phyloP scores from a whole-genome alignment of 176 grass and related monocot species.

The Alopecurus myosuroides region DNA sequence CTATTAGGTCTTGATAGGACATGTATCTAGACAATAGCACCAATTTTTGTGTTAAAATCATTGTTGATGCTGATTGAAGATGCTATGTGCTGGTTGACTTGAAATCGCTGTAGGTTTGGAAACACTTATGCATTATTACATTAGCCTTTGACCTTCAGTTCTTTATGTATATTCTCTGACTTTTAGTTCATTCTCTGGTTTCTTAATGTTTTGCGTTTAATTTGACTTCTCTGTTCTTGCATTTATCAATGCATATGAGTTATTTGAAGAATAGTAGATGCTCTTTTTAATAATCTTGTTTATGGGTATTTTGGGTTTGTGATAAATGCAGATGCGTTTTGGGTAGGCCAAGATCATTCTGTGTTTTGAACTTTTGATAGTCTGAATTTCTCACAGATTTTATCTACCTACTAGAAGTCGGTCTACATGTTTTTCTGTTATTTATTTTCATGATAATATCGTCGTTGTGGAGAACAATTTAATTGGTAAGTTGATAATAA shows the following conservation, averaged over 20 bases:
- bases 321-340: background rate
- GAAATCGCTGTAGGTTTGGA: conserved; percentile 2
- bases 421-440: background rate
- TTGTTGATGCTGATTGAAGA: conserved; percentile 24
- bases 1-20: conserved; percentile 20
- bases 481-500: background rate
- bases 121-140: conserved; percentile 12
- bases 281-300: conserved; percentile 1
- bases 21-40: conserved; percentile 6
- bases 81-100: conserved; percentile 15
- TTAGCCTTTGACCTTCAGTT: conserved; percentile 23
- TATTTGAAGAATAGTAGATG: background rate
- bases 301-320: background rate
- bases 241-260: background rate
- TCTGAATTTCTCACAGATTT: background rate
- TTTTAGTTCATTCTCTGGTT: conserved; percentile 22
- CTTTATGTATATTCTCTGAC: conserved; percentile 28
- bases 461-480: background rate
- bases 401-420: background rate
- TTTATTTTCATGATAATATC: conserved; percentile 4
- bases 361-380: background rate
- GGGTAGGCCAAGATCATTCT: background rate
- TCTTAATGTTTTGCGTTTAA: conserved; percentile 7
- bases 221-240: conserved; percentile 10
- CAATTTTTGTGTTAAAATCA: background rate